phyloP scores from a whole-genome alignment of 495 filamentous ascomycete species.

The Bryoglossum gracile region DNA sequence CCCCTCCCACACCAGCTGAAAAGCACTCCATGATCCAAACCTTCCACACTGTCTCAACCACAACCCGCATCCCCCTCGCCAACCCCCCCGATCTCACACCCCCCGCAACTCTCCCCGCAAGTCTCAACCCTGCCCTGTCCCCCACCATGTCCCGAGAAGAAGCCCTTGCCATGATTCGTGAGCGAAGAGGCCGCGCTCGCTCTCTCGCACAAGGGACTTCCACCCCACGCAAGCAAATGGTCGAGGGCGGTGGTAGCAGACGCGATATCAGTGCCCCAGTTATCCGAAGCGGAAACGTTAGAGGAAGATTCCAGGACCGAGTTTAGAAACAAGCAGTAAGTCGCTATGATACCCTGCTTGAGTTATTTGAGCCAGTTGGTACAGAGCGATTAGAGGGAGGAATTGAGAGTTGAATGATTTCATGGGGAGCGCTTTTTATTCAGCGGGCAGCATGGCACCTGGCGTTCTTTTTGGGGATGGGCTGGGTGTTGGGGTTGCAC shows the following conservation, averaged over 20 bases:
- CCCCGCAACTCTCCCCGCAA: slow-evolving; percentile 8
- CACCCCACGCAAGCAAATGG: slow-evolving; percentile 37
- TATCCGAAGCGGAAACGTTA: slow-evolving; percentile 14
- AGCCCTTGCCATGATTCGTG: slow-evolving; percentile 48
- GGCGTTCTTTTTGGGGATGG: slow-evolving; percentile 14
- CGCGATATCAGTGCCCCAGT: slow-evolving; percentile 39
- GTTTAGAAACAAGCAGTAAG: slow-evolving; percentile 3
- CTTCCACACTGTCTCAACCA: slow-evolving; percentile 30
- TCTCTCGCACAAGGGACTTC: slow-evolving; percentile 35
- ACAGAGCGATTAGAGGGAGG: neutral
- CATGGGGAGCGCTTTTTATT: neutral
- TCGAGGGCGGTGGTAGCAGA: slow-evolving; percentile 24
- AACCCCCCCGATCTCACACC: slow-evolving; percentile 22
- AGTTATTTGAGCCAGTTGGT: no score
- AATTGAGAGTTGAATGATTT: neutral
- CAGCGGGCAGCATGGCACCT: slow-evolving; percentile 16
- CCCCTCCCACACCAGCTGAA: slow-evolving; percentile 1
- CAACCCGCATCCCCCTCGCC: slow-evolving; percentile 38
- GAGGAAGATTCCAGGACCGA: slow-evolving; percentile 7
- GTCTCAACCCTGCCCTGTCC: slow-evolving; percentile 29
- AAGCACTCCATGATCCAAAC: slow-evolving; percentile 2
- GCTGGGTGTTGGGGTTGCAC: slow-evolving; percentile 12
- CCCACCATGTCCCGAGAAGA: slow-evolving; percentile 52
- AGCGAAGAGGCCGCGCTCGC: slow-evolving; percentile 42
- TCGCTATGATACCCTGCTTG: slow-evolving; percentile 5